These are phyloP conservation scores for Rhodotorula sp. DNA, from an alignment of 1,284 basidiomycete genomes.

Conservation along the genomic window DNA sequence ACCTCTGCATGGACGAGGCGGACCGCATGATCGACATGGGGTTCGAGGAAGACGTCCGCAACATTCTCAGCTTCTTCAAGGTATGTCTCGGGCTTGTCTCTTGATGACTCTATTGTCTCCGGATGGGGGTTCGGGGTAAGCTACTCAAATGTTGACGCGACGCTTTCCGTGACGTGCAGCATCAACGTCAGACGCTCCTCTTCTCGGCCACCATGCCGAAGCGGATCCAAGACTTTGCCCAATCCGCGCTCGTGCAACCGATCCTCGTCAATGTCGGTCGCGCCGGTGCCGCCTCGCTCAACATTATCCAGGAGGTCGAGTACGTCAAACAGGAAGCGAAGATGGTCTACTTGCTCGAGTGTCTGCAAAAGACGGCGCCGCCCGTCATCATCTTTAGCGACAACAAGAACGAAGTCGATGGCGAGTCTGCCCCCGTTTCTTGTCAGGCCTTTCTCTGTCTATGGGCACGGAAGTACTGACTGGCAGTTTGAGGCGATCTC, in stretches of 20 bases:
- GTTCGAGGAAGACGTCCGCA: conserved; percentile 97
- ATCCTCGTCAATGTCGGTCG: conserved; percentile 96
- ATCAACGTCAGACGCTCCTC: conserved; percentile 92
- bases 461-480: background rate
- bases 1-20: conserved; percentile 97
- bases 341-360: conserved; percentile 97
- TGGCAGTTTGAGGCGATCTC: background rate
- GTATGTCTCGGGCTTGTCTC: conserved; percentile 52
- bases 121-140: no score
- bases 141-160: background rate
- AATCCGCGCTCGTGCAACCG: conserved; percentile 87
- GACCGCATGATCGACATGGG: conserved; percentile 99
- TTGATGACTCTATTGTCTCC: background rate
- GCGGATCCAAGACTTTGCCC: conserved; percentile 98
- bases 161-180: conserved; percentile 53
- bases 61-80: conserved; percentile 98
- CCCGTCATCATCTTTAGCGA: conserved; percentile 98
- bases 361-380: conserved; percentile 96
- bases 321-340: conserved; percentile 99
- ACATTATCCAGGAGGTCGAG: conserved; percentile 96
- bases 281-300: conserved; percentile 94
- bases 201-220: conserved; percentile 99
- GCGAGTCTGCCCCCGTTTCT: conserved; percentile 53
- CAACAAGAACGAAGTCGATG: conserved; percentile 99
- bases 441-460: background rate